Evolutionary conservation across 371 early-diverging fungal species (phyloP).

Genomic region (Catenaria anguillulae): DNA sequence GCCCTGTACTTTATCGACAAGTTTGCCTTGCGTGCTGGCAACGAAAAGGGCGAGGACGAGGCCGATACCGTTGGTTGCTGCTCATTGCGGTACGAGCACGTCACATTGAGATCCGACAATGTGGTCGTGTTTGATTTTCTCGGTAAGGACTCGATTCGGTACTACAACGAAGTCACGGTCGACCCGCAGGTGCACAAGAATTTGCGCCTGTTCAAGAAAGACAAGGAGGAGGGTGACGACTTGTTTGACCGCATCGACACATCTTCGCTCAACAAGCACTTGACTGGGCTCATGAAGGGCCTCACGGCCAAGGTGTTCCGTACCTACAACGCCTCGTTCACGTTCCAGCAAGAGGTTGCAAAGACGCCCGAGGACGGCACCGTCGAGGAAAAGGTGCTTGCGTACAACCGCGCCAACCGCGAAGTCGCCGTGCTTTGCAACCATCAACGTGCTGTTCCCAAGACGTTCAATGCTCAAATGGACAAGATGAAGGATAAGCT

Average conservation of each 20-base stretch:
- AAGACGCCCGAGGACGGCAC: slow-evolving; percentile 52
- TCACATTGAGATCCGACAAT: slow-evolving; percentile 43
- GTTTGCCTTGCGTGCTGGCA: slow-evolving; percentile 91
- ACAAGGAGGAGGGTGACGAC: slow-evolving; percentile 54
- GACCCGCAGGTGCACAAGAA: slow-evolving; percentile 82
- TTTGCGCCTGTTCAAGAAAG: slow-evolving; percentile 66
- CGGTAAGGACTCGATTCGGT: slow-evolving; percentile 96
- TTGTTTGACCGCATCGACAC: slow-evolving; percentile 82
- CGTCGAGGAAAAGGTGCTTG: slow-evolving; percentile 68
- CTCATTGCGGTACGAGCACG: slow-evolving; percentile 84
- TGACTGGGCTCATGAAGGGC: slow-evolving; percentile 73
- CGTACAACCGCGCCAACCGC: slow-evolving; percentile 92
- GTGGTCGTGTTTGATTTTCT: slow-evolving; percentile 83
- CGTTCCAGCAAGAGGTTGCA: slow-evolving; percentile 76
- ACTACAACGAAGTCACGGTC: slow-evolving; percentile 70
- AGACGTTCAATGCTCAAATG: slow-evolving; percentile 64
- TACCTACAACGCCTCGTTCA: slow-evolving; percentile 91
- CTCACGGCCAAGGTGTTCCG: slow-evolving; percentile 96
- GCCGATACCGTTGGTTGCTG: slow-evolving; percentile 98
- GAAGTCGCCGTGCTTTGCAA: slow-evolving; percentile 94
- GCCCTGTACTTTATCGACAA: slow-evolving; percentile 91
- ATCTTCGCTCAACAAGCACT: slow-evolving; percentile 65
- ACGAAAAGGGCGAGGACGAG: slow-evolving; percentile 93
- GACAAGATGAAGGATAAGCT: slow-evolving; percentile 64
- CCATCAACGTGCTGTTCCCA: slow-evolving; percentile 83